These are phyloP conservation scores for Trichoderma asperelloides DNA, from an alignment of 495 filamentous ascomycete species.

Conservation along the genomic window DNA sequence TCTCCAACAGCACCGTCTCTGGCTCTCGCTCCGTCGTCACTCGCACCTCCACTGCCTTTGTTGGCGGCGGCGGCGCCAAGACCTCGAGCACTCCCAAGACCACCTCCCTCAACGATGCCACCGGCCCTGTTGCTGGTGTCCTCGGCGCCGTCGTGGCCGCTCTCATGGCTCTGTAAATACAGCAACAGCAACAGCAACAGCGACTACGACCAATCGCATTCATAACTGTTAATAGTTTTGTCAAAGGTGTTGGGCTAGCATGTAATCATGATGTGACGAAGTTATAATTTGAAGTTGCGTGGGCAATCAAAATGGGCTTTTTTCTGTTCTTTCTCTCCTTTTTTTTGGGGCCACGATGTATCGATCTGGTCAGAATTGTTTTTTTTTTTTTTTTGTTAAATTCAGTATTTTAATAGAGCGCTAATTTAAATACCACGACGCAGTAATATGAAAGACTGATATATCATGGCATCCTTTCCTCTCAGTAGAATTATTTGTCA, in stretches of 20 bases:
- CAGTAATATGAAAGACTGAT: background rate
- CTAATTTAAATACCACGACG: background rate
- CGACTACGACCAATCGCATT: background rate
- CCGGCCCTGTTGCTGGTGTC: conserved; percentile 1
- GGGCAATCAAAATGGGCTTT: background rate
- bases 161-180: conserved; percentile 9
- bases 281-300: background rate
- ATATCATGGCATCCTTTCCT: background rate
- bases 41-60: background rate
- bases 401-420: background rate
- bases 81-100: background rate
- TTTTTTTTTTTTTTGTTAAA: background rate
- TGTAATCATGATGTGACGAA: conserved; percentile 2
- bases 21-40: conserved; percentile 9
- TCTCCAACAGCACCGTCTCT: conserved; percentile 1
- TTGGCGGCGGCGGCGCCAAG: background rate
- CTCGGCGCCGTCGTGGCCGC: conserved; percentile 10
- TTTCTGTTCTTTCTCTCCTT: background rate
- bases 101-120: conserved; percentile 4
- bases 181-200: no score
- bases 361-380: background rate
- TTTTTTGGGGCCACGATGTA: background rate
- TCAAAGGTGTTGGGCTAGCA: background rate
- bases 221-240: background rate
- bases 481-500: background rate